Base-by-base conservation (phyloP, 2,329 filamentous ascomycete genomes). In the Trichophyton verrucosum region DNA sequence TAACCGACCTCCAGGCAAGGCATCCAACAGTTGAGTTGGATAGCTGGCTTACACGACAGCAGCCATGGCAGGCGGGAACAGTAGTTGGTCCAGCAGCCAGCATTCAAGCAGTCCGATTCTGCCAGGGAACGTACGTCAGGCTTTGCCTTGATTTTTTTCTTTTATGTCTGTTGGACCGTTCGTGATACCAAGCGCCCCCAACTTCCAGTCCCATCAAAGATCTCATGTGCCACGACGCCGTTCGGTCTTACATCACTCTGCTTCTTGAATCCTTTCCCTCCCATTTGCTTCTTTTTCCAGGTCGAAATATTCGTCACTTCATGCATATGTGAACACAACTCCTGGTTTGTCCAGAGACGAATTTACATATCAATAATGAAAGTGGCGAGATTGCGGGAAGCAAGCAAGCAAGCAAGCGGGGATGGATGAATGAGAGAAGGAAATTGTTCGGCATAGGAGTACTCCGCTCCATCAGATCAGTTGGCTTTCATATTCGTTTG, bases 201-300 rank as follows among this genome's bases (percentile, higher is more conserved):
- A n/a, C 51, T n/a, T 9, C 24, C 15, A 33, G 27, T 53, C 49
- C 24, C 17, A 33, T 53, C 13, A 27, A 53, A 33, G 49, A 53
- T 55, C 51, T 55, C 51, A 33, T 55, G 51, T 55, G 15, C 13
- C 51, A 55, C 51, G 17, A 36, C 51, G 51, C 51, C 22, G 51
- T 55, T 55, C 30, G 51, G 51, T 55, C 51, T 36, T 33, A 55
- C 51, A 55, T 55, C 24, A 36, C 51, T 55, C 13, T 27, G 8
- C 27, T 30, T 22, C 27, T 11, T 44, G 11, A 17, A 6, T n/a
- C 15, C 40, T 7, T 44, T 17, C n/a, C n/a, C n/a, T 13, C 33
- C 33, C 33, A 3, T 3, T 38, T 38, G 30, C 30, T 33, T 24
- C 17, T 30, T 8, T 51, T 17, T 27, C 47, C 20, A 13, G 24